Evolutionary conservation across 2,329 filamentous ascomycete species (phyloP), one percentile per base, ranked within the genome.

Genomic region (Herpotrichia juniperi): DNA sequence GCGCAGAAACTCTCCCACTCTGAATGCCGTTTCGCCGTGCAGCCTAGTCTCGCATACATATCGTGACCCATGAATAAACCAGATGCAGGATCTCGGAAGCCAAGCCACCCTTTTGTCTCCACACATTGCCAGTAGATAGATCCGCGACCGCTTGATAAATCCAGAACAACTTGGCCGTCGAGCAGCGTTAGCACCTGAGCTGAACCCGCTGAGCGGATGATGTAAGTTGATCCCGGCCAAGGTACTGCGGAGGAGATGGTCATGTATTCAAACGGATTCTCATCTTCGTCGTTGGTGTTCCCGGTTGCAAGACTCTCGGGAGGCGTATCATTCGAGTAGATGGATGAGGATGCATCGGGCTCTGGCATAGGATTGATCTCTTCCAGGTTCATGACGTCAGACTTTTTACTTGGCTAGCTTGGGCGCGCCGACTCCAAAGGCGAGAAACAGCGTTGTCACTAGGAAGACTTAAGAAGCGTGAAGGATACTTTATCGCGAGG

Each of bases 1-100:
- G 62, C 54, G 16, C 61, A 64, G 43, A 76, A 74, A 17, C 58
- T 62, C 50, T 76, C 73, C 49, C 63, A 64, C 0, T 25, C 10
- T 4, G 48, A 44, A 19, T 74, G 74, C 1, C 62, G 44, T 0
- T 49, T 49, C 2, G 55, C 68, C 28, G 11, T 7, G 44, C 57
- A 58, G 19, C 31, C 17, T 17, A 62, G 17, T n/a, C 11, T 39
- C 3, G 49, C 42, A 2, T 39, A 12, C 14, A 42, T 51, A 42
- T 73, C 57, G 24, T 75, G 69, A 0, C 75, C 74, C 3, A 76
- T 62, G 4, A 43, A 43, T 10, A 26, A 3, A 6, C 14, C 22
- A 16, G 40, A 26, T 4, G 40, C 40, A 11, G 8, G 21, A 4
- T 43, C 25, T 28, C n/a, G 8, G 40, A 43, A 43, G 6, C 40